Evolutionary conservation across 805 yeast genomes (phyloP).

Genomic region (Metschnikowia anglica): DNA sequence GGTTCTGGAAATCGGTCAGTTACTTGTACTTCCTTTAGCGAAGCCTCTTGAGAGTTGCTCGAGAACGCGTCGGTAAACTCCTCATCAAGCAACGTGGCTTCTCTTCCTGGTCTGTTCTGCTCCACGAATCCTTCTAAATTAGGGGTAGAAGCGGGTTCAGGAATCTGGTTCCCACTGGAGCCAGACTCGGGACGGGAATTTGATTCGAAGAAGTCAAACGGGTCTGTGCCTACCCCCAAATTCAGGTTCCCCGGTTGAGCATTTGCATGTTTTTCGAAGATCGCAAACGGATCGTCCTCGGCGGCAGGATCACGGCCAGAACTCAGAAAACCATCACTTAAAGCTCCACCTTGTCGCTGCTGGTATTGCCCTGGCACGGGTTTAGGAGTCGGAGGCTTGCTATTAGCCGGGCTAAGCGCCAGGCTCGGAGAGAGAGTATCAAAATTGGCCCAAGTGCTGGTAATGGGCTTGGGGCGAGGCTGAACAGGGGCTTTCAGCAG

Average conservation of each 20-base stretch:
- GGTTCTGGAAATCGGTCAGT: not conserved
- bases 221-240: not conserved
- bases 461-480: not conserved
- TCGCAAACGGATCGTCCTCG: conserved; percentile 24
- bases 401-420: conserved; percentile 4
- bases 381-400: not conserved
- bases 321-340: not conserved
- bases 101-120: not conserved
- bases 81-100: conserved; percentile 36
- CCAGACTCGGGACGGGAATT: not conserved
- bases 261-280: conserved; percentile 4
- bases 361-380: not conserved
- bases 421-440: conserved; percentile 14
- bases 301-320: not conserved
- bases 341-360: not conserved
- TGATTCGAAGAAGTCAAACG: conserved; percentile 4
- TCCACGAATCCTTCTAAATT: not conserved
- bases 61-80: conserved; percentile 43
- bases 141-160: not conserved
- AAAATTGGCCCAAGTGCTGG: conserved; percentile 9
- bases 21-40: not conserved
- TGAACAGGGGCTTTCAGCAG: conserved; percentile 5
- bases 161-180: not conserved
- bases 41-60: not conserved
- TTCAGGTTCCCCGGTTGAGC: not conserved